Conservation (phyloP, 2,329 filamentous ascomycete genomes). For the Colletotrichum higginsianum region DNA sequence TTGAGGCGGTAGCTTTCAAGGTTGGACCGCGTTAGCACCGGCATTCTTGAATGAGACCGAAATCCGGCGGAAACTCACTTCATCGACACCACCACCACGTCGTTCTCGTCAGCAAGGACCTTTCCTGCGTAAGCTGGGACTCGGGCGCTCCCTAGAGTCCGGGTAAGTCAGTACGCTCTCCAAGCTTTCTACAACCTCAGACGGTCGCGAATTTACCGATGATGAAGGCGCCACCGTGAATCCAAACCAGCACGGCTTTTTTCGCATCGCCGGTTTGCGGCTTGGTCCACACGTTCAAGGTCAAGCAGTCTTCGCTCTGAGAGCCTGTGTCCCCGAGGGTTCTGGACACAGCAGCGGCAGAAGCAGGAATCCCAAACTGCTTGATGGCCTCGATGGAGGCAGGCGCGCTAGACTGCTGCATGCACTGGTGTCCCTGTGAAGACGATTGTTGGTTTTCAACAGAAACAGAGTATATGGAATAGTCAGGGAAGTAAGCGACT, state of each 20-base stretch:
- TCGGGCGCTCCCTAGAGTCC: slow-evolving; percentile 26
- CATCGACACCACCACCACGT: slow-evolving; percentile 62
- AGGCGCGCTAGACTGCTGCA: slow-evolving; percentile 24
- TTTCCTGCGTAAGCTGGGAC: slow-evolving; percentile 52
- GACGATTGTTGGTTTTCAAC: not conserved
- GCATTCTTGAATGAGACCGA: not conserved
- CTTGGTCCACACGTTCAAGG: slow-evolving; percentile 57
- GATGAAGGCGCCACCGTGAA: slow-evolving; percentile 59
- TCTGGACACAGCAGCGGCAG: slow-evolving; percentile 22
- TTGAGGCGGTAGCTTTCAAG: slow-evolving; percentile 55
- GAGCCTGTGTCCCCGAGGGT: slow-evolving; percentile 30
- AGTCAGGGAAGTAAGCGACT: not conserved
- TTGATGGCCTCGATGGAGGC: slow-evolving; percentile 9
- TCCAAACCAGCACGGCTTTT: slow-evolving; percentile 61
- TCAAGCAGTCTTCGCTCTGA: slow-evolving; percentile 55
- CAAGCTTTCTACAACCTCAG: not conserved
- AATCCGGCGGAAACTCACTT: slow-evolving; percentile 48
- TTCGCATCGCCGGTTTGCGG: slow-evolving; percentile 49
- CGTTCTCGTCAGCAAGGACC: slow-evolving; percentile 59
- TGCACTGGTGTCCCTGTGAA: slow-evolving; percentile 33
- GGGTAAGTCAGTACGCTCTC: slow-evolving; percentile 32
- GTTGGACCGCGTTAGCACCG: slow-evolving; percentile 25
- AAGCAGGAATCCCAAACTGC: slow-evolving; percentile 37
- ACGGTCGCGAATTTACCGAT: slow-evolving; percentile 44
- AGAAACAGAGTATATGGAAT: not conserved